phyloP scores from a whole-genome alignment of 352 stramenopile species.

The Phytophthora tentaculata region DNA sequence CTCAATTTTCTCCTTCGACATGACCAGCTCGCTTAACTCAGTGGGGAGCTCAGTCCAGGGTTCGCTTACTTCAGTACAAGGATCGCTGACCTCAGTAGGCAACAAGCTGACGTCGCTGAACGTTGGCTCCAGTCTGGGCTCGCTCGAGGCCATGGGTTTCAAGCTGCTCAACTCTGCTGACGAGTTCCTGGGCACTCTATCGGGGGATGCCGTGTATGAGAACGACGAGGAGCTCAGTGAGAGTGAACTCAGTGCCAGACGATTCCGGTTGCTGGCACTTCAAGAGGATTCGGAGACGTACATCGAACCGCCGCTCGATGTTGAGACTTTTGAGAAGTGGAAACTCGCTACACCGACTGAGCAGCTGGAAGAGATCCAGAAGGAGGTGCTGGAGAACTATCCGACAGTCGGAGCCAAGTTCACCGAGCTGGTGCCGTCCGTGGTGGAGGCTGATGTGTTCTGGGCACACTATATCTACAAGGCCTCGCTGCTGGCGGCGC shows the following conservation, averaged over 20 bases:
- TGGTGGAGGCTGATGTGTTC: slow-evolving; percentile 58
- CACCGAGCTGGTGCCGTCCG: slow-evolving; percentile 59
- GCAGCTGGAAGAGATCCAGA: slow-evolving; percentile 52
- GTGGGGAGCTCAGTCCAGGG: slow-evolving; percentile 34
- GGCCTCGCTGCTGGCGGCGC: slow-evolving; percentile 65
- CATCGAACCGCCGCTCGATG: slow-evolving; percentile 55
- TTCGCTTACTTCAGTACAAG: slow-evolving; percentile 40
- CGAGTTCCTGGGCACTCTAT: slow-evolving; percentile 59
- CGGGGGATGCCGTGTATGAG: slow-evolving; percentile 37
- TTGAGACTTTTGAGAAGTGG: slow-evolving; percentile 77
- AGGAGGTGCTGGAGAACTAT: slow-evolving; percentile 70
- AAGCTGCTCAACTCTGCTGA: slow-evolving; percentile 78
- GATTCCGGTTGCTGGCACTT: slow-evolving; percentile 64
- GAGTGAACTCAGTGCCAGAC: slow-evolving; percentile 48
- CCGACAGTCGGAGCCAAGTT: slow-evolving; percentile 64
- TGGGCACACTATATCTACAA: slow-evolving; percentile 84
- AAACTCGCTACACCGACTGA: slow-evolving; percentile 34
- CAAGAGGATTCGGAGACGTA: slow-evolving; percentile 77
- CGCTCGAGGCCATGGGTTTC: slow-evolving; percentile 65
- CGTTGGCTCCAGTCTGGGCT: slow-evolving; percentile 39
- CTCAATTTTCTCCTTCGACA: slow-evolving; percentile 69
- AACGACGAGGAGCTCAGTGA: slow-evolving; percentile 44
- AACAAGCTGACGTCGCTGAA: slow-evolving; percentile 43
- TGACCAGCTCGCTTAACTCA: slow-evolving; percentile 49
- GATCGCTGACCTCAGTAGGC: slow-evolving; percentile 42